Base-by-base conservation (phyloP, 345 rosid genomes). In the Cardamine resedifolia region DNA sequence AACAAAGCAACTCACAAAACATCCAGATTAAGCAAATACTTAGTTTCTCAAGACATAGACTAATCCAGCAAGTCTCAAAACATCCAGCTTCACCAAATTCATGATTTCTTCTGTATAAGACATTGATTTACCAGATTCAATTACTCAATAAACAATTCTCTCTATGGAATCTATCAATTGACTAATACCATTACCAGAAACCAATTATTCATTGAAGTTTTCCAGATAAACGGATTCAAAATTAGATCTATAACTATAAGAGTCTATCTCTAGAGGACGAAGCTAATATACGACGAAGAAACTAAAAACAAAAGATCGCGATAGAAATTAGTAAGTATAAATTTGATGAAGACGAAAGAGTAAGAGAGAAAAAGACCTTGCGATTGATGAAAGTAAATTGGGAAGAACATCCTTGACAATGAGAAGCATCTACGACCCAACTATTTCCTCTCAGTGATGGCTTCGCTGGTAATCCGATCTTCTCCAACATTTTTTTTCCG, bases 381-480 rank as follows among this genome's bases (percentile, higher is more conserved):
- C 97, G 98, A 84, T 91, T 91, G 87, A 95, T 90, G 88, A 95
- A 90, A 80, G 89, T 86, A 77, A 95, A 95, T 63, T 80, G 98
- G 55, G 92, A 90, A 58, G 96, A 80, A 75, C 99, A 95, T 62
- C 97, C 98, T 80, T 92, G 99, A 80, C 99, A 95, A 75, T 95
- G 92, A 26, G 99, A 72, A 44, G 94, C 90, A 57, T 91, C 99
- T 1, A 81, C 88, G 18, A 87, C 99, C 97, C 99, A 91, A 73
- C 26, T 80, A 45, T 30, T 90, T 71, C 98, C 97, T 53, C 97
- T 83, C 41, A 78, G 48, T 24, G 99, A 90, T 10, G 98, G 98
- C 79, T 85, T 95, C 73, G 90, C 80, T 19, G 99, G 97, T 74
- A 91, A 83, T 19, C 99, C 90, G 71, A 90, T 90, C 87, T 91